Evolutionary conservation across 768 basidiomycete genomes (phyloP).

Genomic region (Kwoniella botswanensis): DNA sequence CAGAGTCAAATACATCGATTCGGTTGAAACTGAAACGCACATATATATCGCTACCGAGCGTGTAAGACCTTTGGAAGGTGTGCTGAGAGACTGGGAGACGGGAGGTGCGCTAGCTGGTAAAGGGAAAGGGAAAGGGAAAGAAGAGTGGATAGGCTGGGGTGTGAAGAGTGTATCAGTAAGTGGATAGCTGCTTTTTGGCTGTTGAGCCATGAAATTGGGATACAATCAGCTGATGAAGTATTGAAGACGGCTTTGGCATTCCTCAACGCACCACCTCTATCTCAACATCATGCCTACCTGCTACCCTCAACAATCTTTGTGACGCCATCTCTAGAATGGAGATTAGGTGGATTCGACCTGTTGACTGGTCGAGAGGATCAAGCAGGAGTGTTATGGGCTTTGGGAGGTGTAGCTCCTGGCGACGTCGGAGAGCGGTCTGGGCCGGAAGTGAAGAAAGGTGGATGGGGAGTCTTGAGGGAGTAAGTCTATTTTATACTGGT

Average conservation of each 20-base stretch:
- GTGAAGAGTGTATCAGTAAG: slow-evolving; percentile 84
- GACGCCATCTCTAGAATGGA: slow-evolving; percentile 95
- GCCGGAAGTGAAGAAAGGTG: slow-evolving; percentile 83
- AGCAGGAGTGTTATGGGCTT: slow-evolving; percentile 67
- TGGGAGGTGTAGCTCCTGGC: slow-evolving; percentile 64
- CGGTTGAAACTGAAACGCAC: slow-evolving; percentile 81
- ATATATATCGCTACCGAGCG: slow-evolving; percentile 96
- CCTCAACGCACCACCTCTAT: slow-evolving; percentile 84
- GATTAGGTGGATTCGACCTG: slow-evolving; percentile 90
- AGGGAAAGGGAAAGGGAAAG: slow-evolving; percentile 65
- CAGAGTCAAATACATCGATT: slow-evolving; percentile 87
- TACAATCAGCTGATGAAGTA: neutral
- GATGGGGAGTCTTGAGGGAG: slow-evolving; percentile 85
- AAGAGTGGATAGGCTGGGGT: slow-evolving; percentile 94
- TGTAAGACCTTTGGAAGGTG: slow-evolving; percentile 72
- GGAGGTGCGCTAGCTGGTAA: slow-evolving; percentile 38
- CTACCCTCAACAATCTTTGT: slow-evolving; percentile 72
- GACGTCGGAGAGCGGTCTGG: slow-evolving; percentile 68
- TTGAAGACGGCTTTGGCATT: slow-evolving; percentile 83
- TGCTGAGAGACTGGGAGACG: slow-evolving; percentile 67
- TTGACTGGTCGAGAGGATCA: slow-evolving; percentile 83
- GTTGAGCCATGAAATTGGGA: neutral
- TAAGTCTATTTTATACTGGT: slow-evolving; percentile 56
- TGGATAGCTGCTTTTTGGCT: slow-evolving; percentile 28
- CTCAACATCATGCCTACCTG: slow-evolving; percentile 70